These are phyloP conservation scores for Leucoagaricus sp. DNA, from an alignment of 1,284 basidiomycete genomes.

Conservation along the genomic window DNA sequence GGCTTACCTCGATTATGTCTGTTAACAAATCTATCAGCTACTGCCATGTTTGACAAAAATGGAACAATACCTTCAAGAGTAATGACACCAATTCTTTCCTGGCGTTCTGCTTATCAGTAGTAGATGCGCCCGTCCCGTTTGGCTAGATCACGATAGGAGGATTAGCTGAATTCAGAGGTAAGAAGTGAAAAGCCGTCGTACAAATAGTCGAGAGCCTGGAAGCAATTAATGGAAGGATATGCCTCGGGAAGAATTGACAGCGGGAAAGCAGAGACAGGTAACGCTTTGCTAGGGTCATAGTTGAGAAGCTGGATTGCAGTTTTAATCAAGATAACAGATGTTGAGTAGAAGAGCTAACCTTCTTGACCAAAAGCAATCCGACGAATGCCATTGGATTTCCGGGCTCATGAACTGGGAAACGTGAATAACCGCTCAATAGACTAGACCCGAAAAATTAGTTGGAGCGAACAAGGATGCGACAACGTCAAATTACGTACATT, in stretches of 20 bases:
- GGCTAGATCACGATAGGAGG: conserved; percentile 48
- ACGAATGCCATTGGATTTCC: conserved; percentile 81
- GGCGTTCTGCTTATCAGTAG: conserved; percentile 88
- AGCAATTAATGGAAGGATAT: conserved; percentile 83
- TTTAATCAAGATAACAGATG: not conserved
- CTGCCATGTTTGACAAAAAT: not conserved
- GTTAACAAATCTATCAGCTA: not conserved
- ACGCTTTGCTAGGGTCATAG: conserved; percentile 85
- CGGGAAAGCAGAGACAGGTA: conserved; percentile 75
- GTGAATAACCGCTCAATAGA: conserved; percentile 86
- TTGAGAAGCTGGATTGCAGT: conserved; percentile 65
- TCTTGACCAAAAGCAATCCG: conserved; percentile 88
- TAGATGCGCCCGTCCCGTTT: conserved; percentile 94
- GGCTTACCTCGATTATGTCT: conserved; percentile 69
- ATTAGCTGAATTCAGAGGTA: not conserved
- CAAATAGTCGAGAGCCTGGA: conserved; percentile 88
- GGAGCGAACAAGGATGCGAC: not conserved
- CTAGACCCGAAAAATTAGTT: conserved; percentile 32
- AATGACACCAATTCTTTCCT: conserved; percentile 76
- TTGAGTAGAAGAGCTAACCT: conserved; percentile 40
- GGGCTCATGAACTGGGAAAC: conserved; percentile 89
- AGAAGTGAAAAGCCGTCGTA: conserved; percentile 38
- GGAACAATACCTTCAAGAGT: conserved; percentile 67
- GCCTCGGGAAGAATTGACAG: conserved; percentile 91
- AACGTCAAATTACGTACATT: conserved; percentile 47